Conservation (phyloP, 306 rosid species). For the Rosa chinensis region DNA sequence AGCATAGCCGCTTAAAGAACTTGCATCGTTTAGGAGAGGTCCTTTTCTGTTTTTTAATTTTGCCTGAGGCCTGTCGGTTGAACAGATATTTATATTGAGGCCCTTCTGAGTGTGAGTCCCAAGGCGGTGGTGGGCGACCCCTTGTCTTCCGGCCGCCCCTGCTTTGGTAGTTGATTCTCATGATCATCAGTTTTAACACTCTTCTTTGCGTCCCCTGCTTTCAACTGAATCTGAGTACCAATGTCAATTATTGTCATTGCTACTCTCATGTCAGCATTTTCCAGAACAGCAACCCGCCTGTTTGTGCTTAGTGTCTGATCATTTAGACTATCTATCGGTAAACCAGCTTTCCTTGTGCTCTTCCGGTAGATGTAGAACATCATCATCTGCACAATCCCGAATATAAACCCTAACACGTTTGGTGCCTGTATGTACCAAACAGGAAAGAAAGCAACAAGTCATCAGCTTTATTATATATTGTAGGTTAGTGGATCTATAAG, state of each 20-base stretch:
- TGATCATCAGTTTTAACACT: not conserved
- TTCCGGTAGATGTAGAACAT: slow-evolving; percentile 33
- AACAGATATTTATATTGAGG: not conserved
- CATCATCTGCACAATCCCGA: slow-evolving; percentile 43
- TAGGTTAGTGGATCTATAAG: not conserved
- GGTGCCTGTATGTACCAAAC: slow-evolving; percentile 37
- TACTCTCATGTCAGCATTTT: not conserved
- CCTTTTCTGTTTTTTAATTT: not conserved
- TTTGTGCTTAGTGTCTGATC: slow-evolving; percentile 13
- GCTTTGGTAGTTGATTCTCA: not conserved
- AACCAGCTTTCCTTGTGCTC: slow-evolving; percentile 10
- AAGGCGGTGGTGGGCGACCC: not conserved
- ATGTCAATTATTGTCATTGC: not conserved
- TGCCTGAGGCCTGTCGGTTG: not conserved
- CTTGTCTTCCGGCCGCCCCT: not conserved
- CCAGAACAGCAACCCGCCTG: not conserved
- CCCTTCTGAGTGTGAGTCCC: not conserved
- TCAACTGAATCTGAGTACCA: not conserved
- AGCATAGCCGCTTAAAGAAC: not conserved
- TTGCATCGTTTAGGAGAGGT: not conserved
- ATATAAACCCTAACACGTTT: slow-evolving; percentile 38
- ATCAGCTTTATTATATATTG: not conserved
- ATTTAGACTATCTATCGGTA: slow-evolving; percentile 12
- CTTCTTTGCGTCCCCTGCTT: not conserved
- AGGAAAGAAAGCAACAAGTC: not conserved